These are phyloP conservation scores for Termitomyces sp. DNA, from an alignment of 768 basidiomycete species.

Conservation along the genomic window DNA sequence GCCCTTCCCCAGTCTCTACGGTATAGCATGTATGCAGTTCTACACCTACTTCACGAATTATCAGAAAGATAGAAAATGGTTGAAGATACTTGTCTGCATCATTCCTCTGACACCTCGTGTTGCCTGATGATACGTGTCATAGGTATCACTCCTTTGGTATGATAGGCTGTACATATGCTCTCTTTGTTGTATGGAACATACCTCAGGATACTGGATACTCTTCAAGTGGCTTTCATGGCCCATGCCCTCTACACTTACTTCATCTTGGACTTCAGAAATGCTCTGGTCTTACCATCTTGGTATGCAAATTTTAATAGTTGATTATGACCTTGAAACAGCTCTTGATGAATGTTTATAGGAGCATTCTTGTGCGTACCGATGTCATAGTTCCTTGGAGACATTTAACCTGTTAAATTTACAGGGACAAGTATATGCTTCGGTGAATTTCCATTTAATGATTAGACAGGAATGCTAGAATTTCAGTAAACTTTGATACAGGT, in stretches of 20 bases:
- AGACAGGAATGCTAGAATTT: neutral
- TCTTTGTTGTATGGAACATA: neutral
- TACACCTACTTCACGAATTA: neutral
- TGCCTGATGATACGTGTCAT: neutral
- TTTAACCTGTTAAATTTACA: neutral
- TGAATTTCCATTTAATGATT: neutral
- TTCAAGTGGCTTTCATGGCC: neutral
- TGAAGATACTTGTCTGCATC: neutral
- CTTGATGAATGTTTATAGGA: neutral
- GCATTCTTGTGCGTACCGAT: neutral
- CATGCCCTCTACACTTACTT: conserved; percentile 4
- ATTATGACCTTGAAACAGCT: neutral
- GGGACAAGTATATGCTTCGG: neutral
- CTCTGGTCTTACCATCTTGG: neutral
- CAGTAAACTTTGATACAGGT: neutral
- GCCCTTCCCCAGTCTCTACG: conserved; percentile 2
- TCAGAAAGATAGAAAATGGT: neutral
- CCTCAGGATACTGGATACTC: conserved; percentile 1
- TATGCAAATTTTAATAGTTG: neutral
- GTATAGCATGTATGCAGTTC: neutral
- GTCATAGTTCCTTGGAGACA: neutral
- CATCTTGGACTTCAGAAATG: neutral
- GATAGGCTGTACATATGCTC: neutral
- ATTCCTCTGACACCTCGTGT: neutral
- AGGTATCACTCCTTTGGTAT: conserved; percentile 6